A percentile compares a stretch with the other conserved stretches of the same genome.
Conservation (phyloP, 805 yeast species). For the Grigorovia transvaalensis region DNA sequence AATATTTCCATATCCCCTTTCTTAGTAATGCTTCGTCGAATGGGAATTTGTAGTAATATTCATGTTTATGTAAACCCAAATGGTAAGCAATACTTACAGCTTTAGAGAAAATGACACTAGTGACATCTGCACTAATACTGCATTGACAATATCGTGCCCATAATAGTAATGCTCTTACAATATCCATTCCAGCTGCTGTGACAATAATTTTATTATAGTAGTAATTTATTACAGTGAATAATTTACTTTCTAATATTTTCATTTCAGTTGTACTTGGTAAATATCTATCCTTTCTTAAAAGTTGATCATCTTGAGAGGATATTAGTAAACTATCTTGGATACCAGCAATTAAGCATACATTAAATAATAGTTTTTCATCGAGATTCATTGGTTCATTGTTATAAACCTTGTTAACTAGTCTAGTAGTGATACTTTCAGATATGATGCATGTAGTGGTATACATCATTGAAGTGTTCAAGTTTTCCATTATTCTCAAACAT, state of each 20-base stretch:
- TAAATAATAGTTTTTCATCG: slow-evolving; percentile 11
- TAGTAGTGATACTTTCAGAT: slow-evolving; percentile 1
- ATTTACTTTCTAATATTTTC: slow-evolving; percentile 11
- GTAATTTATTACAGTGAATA: slow-evolving; percentile 32
- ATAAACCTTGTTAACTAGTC: slow-evolving; percentile 5
- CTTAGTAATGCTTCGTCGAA: slow-evolving; percentile 30
- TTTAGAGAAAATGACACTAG: slow-evolving; percentile 32
- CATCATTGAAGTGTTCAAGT: slow-evolving; percentile 1
- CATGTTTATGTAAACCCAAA: slow-evolving; percentile 44
- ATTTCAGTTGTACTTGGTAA: slow-evolving; percentile 8
- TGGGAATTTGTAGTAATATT: slow-evolving; percentile 30
- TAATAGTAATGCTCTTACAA: slow-evolving; percentile 42
- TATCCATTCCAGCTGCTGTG: slow-evolving; percentile 38
- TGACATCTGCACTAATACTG: slow-evolving; percentile 31
- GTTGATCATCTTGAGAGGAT: slow-evolving; percentile 3
- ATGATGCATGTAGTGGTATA: slow-evolving; percentile 4
- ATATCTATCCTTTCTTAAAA: slow-evolving; percentile 7
- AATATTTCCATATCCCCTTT: slow-evolving; percentile 36
- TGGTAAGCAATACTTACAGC: slow-evolving; percentile 43
- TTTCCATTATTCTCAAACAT: slow-evolving; percentile 6
- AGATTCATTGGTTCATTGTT: slow-evolving; percentile 4
- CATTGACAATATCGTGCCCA: slow-evolving; percentile 30
- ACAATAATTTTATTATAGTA: slow-evolving; percentile 41
- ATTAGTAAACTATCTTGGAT: slow-evolving; percentile 4
- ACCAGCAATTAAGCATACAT: slow-evolving; percentile 9